Evolutionary conservation across 495 filamentous ascomycete genomes (phyloP).

Genomic region (Xylaria scruposa): DNA sequence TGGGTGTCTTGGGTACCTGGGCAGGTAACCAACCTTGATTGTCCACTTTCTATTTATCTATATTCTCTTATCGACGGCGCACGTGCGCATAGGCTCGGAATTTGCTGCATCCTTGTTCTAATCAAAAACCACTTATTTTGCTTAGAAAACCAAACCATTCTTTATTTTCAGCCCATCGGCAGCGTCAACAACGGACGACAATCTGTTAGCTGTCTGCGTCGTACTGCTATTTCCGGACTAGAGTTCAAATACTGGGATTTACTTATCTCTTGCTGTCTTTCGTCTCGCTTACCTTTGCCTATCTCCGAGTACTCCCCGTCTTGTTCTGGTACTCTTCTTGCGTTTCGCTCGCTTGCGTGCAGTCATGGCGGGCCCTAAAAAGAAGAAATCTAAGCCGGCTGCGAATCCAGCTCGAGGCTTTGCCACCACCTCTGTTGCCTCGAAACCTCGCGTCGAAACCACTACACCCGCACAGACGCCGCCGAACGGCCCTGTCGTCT

Average conservation of each 20-base stretch:
- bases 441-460: slow-evolving; percentile 64
- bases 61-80: neutral
- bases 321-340: neutral
- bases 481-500: neutral
- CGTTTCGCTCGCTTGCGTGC: neutral
- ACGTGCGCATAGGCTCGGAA: neutral
- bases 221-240: neutral
- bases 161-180: neutral
- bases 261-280: neutral
- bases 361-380: slow-evolving; percentile 76
- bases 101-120: neutral
- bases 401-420: slow-evolving; percentile 89
- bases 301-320: neutral
- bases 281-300: neutral
- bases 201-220: neutral
- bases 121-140: neutral
- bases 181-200: neutral
- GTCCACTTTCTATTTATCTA: neutral
- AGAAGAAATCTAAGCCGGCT: slow-evolving; percentile 82
- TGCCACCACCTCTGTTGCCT: slow-evolving; percentile 88
- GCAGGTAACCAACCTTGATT: neutral
- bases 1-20: neutral
- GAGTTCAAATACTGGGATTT: neutral
- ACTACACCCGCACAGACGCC: slow-evolving; percentile 29
- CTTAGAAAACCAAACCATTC: neutral